Evolutionary conservation across 208 protist genomes (phyloP), one percentile per base, ranked within the genome.

Genomic region (Naegleria lovaniensis): DNA sequence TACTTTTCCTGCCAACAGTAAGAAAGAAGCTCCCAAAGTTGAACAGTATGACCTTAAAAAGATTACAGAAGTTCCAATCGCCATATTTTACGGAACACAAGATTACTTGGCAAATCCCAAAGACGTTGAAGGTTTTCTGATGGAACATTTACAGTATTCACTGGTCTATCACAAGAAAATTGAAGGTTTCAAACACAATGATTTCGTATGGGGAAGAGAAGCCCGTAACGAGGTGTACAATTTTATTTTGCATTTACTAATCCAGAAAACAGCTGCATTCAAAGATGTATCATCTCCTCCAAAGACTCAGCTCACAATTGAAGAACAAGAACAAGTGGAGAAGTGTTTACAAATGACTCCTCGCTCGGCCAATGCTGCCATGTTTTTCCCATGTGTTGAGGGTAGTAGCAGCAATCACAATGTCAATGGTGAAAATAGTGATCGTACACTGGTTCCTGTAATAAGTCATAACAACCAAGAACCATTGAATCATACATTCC

Each of bases 151-250:
- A 40, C 25, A 19, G 41, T 91, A 52, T 75, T n/a, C 13, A n/a
- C 7, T 91, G 1, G 76, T 89, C 5, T 38, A 87, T 38, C 11
- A 38, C 9, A 79, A 88, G 13, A 79, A 67, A 79, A 43, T 89
- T 39, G 29, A 55, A n/a, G n/a, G 48, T 48, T 93, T 88, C 76
- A 89, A 51, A 39, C 92, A 93, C 67, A 87, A 92, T 51, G 92
- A 93, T 51, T 93, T 93, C 83, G 86, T 92, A 0, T 93, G 92
- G 92, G 92, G 92, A 25, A 9, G 33, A n/a, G 52, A 59, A 40
- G 92, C 92, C 13, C 13, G 90, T 48, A 25, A 48, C 4, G 38
- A 39, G 25, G 40, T 93, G 39, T 93, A 92, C 85, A 4, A 11
- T 29, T 9, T 88, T 41, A n/a, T 91, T n/a, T 36, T 92, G 6